These are phyloP conservation scores for Rhodotorula graminis DNA, from an alignment of 768 basidiomycete species.

Conservation along the genomic window DNA sequence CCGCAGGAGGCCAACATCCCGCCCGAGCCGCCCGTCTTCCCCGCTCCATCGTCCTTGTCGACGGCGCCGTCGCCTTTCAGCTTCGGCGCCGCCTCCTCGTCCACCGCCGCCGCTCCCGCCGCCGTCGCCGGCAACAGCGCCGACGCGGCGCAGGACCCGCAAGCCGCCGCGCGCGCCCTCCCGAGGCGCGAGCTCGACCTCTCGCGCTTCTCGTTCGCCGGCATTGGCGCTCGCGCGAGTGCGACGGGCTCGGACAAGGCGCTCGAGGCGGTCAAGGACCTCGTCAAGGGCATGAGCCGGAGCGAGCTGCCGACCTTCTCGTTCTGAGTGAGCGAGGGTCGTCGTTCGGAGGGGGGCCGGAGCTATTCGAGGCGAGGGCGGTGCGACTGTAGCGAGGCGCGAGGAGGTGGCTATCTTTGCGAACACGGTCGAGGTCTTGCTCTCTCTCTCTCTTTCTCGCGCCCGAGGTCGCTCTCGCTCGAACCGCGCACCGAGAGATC, in stretches of 20 bases:
- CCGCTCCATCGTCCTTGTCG: neutral
- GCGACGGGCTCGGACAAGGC: neutral
- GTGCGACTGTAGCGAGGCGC: too few relatives aligned
- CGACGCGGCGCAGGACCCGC: neutral
- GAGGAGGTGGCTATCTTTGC: too few relatives aligned
- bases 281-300: constrained; percentile 10
- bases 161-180: neutral
- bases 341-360: too few relatives aligned
- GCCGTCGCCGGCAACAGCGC: neutral
- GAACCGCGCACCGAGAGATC: too few relatives aligned
- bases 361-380: too few relatives aligned
- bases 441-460: too few relatives aligned
- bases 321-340: constrained; percentile 8
- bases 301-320: constrained; percentile 20
- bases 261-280: constrained; percentile 9
- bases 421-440: too few relatives aligned
- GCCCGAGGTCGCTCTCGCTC: too few relatives aligned
- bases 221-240: neutral
- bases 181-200: neutral
- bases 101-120: too few relatives aligned
- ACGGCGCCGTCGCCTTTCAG: too few relatives aligned
- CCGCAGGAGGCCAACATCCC: neutral
- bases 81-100: too few relatives aligned
- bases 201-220: constrained; percentile 3
- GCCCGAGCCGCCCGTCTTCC: constrained; percentile 3